phyloP scores from a whole-genome alignment of 371 early-diverging fungal genomes.

The Enterocytospora artemiae region DNA sequence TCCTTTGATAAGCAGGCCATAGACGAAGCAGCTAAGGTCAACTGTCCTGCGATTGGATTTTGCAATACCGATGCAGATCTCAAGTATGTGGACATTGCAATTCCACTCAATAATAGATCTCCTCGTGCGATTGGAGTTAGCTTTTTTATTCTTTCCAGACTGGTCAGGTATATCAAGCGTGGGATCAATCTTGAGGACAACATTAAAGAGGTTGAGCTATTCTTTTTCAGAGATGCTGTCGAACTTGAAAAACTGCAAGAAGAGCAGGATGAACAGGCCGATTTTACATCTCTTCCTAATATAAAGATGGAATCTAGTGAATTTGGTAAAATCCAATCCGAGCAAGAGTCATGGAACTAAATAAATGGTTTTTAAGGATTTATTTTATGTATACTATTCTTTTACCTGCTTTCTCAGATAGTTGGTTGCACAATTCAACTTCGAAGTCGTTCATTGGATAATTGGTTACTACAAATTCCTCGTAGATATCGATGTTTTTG shows the following conservation, averaged over 20 bases:
- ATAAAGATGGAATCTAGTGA: too few relatives aligned
- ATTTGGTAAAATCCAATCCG: too few relatives aligned
- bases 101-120: slow-evolving; percentile 97
- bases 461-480: too few relatives aligned
- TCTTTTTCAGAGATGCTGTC: slow-evolving; percentile 57
- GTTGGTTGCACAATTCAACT: too few relatives aligned
- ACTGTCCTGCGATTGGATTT: slow-evolving; percentile 95
- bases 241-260: slow-evolving; percentile 54
- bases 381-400: too few relatives aligned
- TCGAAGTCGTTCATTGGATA: too few relatives aligned
- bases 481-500: too few relatives aligned
- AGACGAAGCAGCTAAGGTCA: slow-evolving; percentile 90
- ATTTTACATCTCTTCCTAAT: too few relatives aligned
- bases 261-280: slow-evolving; percentile 51
- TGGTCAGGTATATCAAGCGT: slow-evolving; percentile 88
- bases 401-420: too few relatives aligned
- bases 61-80: slow-evolving; percentile 87
- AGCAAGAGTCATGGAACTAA: too few relatives aligned
- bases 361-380: too few relatives aligned
- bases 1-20: slow-evolving; percentile 92
- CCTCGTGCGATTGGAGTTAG: slow-evolving; percentile 89
- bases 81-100: slow-evolving; percentile 85
- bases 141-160: slow-evolving; percentile 87
- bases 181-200: slow-evolving; percentile 58
- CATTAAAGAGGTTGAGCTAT: slow-evolving; percentile 55